These are phyloP conservation scores for Calocybe gangraenosa DNA, from an alignment of 768 basidiomycete species.

Conservation along the genomic window DNA sequence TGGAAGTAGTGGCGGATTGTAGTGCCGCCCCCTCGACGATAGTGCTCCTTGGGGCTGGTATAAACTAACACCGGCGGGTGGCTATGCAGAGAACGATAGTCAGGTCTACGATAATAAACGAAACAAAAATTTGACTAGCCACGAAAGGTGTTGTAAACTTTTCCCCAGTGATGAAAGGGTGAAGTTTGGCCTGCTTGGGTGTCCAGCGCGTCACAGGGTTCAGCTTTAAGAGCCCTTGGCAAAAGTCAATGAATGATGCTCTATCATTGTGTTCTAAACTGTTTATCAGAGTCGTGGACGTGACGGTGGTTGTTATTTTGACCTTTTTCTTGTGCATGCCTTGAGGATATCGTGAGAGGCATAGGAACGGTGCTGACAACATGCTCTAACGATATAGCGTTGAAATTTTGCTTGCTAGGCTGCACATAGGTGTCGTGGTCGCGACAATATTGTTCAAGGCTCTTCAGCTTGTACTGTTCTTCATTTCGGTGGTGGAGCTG, in stretches of 20 bases:
- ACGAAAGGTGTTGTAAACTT: constrained; percentile 86
- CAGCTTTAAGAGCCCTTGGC: constrained; percentile 87
- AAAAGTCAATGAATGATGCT: constrained; percentile 96
- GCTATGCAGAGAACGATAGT: constrained; percentile 19
- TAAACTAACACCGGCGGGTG: constrained; percentile 48
- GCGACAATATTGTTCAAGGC: constrained; percentile 89
- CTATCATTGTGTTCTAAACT: constrained; percentile 85
- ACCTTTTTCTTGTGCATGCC: constrained; percentile 86
- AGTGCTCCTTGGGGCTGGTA: constrained; percentile 27
- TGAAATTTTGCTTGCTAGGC: constrained; percentile 98
- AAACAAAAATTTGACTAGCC: constrained; percentile 40
- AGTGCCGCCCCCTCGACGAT: constrained; percentile 40
- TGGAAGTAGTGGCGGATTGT: constrained; percentile 84
- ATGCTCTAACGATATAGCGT: constrained; percentile 90
- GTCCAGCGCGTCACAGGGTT: constrained; percentile 97
- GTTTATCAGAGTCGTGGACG: constrained; percentile 2
- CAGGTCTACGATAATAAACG: constrained; percentile 7
- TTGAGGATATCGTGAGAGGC: constrained; percentile 73
- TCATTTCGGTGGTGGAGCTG: constrained; percentile 73
- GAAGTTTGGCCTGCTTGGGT: constrained; percentile 90
- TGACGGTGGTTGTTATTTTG: constrained; percentile 19
- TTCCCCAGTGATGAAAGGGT: constrained; percentile 98
- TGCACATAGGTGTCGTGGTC: constrained; percentile 97
- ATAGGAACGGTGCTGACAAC: constrained; percentile 97
- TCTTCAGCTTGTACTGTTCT: constrained; percentile 85